phyloP scores from a whole-genome alignment of 768 basidiomycete genomes.

The Lactarius deliciosus region DNA sequence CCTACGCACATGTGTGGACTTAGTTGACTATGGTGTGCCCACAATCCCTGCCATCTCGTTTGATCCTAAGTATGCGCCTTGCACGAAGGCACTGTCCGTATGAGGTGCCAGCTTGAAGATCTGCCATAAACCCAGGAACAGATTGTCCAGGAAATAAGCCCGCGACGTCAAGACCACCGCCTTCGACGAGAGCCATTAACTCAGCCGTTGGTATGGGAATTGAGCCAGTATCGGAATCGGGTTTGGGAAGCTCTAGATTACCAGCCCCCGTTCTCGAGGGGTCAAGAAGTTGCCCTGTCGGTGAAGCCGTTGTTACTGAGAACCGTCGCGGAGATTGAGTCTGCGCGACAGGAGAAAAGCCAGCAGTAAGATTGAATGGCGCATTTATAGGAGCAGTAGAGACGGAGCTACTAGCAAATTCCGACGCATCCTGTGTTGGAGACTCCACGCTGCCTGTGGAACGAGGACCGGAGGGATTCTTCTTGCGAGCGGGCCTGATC shows the following conservation, averaged over 20 bases:
- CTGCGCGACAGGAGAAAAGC: background rate
- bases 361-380: background rate
- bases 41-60: constrained; percentile 6
- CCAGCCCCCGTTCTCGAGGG: background rate
- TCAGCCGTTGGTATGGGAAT: constrained; percentile 16
- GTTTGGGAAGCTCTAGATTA: background rate
- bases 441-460: constrained; percentile 34
- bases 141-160: constrained; percentile 9
- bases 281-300: constrained; percentile 14
- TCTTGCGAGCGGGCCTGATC: constrained; percentile 86
- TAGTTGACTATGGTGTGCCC: background rate
- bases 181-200: constrained; percentile 25
- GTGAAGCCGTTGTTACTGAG: background rate
- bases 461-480: constrained; percentile 51
- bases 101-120: background rate
- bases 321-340: background rate
- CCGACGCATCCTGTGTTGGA: constrained; percentile 23
- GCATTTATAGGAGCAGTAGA: background rate
- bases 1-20: no score
- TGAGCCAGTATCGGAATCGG: background rate
- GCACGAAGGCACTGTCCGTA: constrained; percentile 1
- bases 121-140: background rate
- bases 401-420: constrained; percentile 8
- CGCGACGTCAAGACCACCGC: constrained; percentile 13
- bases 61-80: background rate